Evolutionary conservation across 2,329 filamentous ascomycete species (phyloP).

Genomic region (Aspergillus amoenus): DNA sequence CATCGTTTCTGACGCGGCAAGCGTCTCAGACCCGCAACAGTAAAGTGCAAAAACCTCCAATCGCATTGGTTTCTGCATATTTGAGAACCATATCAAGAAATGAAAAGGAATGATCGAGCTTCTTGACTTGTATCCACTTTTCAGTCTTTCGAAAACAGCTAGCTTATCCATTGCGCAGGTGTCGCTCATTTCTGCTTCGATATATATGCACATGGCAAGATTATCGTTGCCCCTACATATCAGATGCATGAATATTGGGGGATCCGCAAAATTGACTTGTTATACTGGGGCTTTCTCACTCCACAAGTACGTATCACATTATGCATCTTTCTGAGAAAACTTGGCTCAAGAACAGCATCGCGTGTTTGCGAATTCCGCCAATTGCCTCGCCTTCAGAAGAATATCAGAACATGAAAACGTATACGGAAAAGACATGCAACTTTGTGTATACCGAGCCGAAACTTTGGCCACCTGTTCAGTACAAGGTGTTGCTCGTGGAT

Average conservation of each 20-base stretch:
- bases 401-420: not conserved
- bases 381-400: not conserved
- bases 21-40: not conserved
- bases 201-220: slow-evolving; percentile 15
- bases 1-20: not conserved
- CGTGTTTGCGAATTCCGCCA: slow-evolving; percentile 9
- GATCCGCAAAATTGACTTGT: slow-evolving; percentile 15
- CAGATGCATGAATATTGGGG: slow-evolving; percentile 17
- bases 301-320: slow-evolving; percentile 19
- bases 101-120: not conserved
- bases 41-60: not conserved
- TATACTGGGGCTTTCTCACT: slow-evolving; percentile 1
- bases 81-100: slow-evolving; percentile 4
- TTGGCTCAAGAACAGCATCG: slow-evolving; percentile 6
- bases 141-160: slow-evolving; percentile 16
- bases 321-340: not conserved
- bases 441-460: not conserved
- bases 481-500: not conserved
- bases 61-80: slow-evolving; percentile 7
- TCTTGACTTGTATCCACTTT: slow-evolving; percentile 10
- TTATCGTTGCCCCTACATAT: slow-evolving; percentile 14
- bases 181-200: slow-evolving; percentile 4
- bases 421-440: not conserved
- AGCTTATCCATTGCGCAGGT: slow-evolving; percentile 19
- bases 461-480: not conserved